phyloP scores from a whole-genome alignment of 306 rosid genomes.

The Cucurbita pepo region DNA sequence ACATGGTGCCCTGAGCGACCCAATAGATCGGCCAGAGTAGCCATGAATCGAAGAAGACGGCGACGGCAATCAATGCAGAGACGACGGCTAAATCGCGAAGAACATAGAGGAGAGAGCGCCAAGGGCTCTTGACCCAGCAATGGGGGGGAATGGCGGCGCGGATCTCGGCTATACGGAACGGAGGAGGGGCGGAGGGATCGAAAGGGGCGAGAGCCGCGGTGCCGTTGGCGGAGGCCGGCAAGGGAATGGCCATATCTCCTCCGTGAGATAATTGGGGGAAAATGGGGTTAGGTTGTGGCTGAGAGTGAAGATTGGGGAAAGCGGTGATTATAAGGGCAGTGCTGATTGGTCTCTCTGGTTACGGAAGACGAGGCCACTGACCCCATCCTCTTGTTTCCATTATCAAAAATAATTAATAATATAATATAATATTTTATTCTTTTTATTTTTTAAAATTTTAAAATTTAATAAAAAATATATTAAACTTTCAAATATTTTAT shows the following conservation, averaged over 20 bases:
- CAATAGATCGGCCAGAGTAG: slow-evolving; percentile 64
- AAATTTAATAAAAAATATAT: too few relatives aligned
- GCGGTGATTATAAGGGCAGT: neutral
- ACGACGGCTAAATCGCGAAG: slow-evolving; percentile 41
- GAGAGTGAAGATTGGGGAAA: neutral
- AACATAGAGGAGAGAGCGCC: slow-evolving; percentile 58
- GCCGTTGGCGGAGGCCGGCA: neutral
- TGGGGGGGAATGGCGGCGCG: slow-evolving; percentile 79
- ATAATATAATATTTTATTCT: too few relatives aligned
- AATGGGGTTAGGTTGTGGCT: neutral
- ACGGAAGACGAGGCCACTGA: neutral
- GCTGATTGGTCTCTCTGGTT: neutral
- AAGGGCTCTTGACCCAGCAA: slow-evolving; percentile 76
- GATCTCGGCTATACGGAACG: slow-evolving; percentile 65
- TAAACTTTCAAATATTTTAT: too few relatives aligned
- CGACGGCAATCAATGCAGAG: slow-evolving; percentile 25
- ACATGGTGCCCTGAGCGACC: slow-evolving; percentile 85
- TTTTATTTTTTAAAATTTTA: too few relatives aligned
- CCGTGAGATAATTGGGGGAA: neutral
- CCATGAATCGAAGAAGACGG: slow-evolving; percentile 30
- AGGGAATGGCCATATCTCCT: neutral
- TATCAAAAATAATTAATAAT: too few relatives aligned
- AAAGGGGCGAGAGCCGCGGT: slow-evolving; percentile 11
- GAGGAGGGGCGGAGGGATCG: slow-evolving; percentile 84
- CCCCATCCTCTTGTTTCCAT: neutral